Base-by-base conservation (phyloP, 176 grass and related monocot genomes). In the Leersia perrieri region DNA sequence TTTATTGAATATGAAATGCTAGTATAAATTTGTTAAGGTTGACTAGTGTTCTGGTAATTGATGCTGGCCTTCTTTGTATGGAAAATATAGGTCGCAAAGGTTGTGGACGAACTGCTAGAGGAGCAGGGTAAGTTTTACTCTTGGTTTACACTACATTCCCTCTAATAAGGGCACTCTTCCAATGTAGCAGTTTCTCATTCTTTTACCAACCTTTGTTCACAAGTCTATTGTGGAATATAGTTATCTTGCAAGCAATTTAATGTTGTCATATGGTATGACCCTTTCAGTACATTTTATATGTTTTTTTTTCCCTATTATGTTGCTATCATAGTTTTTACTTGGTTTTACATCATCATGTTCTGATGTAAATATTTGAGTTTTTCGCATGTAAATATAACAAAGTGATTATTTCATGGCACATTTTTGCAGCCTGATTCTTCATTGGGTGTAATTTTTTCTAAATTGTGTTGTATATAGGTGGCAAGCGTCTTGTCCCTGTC, bases 61-160 rank as follows among this genome's bases (percentile, higher is more conserved):
- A 89, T 82, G 33, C 29, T 73, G 49, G 11, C 12, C 5, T 80
- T 82, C 67, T 84, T 51, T 42, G 16, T 33, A 32, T 88, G 39
- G 70, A 68, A 80, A 78, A 79, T 87, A 71, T 76, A 99, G 96
- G 92, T 99, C 38, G 96, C 88, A 40, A 87, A 80, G 68, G 92
- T 88, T 14, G 88, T 99, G 30, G 96, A 99, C 75, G 91, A 94
- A 82, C 55, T 83, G 31, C 88, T 99, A 9, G 74, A 78, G 51
- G 86, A 91, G 45, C 88, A 85, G 63, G 96, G 96, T 95, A 94
- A 76, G 78, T n/a, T n/a, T n/a, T 78, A 66, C 73, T 91, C 53
- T 73, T 26, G 9, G 61, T 45, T 4, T 29, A 47, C 35, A 32
- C 34, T 67, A 77, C 61, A 61, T 73, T 40, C n/a, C n/a, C n/a